These are phyloP conservation scores for Hypoxylon rickii DNA, from an alignment of 495 filamentous ascomycete species.

Conservation along the genomic window DNA sequence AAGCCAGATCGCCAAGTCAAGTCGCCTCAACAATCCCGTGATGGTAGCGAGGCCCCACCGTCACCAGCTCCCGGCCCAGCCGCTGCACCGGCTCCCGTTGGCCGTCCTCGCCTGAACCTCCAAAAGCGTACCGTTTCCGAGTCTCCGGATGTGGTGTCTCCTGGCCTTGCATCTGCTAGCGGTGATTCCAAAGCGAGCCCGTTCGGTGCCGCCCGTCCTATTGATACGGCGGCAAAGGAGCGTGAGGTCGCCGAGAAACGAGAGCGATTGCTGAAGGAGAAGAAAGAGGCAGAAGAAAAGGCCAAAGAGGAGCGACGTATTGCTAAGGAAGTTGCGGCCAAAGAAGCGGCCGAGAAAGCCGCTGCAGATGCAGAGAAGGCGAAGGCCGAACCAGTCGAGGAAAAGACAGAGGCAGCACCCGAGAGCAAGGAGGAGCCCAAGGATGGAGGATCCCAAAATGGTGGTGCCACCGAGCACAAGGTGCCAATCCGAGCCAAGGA, in stretches of 20 bases:
- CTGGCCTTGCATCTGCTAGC: conserved; percentile 48
- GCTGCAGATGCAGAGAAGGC: conserved; percentile 56
- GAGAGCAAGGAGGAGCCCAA: conserved; percentile 38
- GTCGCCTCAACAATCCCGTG: conserved; percentile 49
- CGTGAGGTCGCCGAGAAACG: conserved; percentile 88
- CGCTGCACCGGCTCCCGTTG: conserved; percentile 55
- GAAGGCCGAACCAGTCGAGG: conserved; percentile 40
- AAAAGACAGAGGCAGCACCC: conserved; percentile 28
- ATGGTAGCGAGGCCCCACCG: conserved; percentile 69
- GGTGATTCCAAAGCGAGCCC: conserved; percentile 81
- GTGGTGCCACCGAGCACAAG: conserved; percentile 40
- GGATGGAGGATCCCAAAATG: conserved; percentile 32
- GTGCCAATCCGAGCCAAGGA: conserved; percentile 33
- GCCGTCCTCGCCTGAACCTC: conserved; percentile 79
- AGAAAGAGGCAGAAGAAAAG: conserved; percentile 89
- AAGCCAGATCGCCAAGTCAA: conserved; percentile 65
- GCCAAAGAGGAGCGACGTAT: conserved; percentile 71
- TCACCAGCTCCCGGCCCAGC: conserved; percentile 61
- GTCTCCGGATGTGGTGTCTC: conserved; percentile 53
- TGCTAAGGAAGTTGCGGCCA: conserved; percentile 67
- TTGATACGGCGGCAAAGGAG: conserved; percentile 86
- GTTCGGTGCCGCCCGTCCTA: conserved; percentile 88
- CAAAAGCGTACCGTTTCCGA: conserved; percentile 88
- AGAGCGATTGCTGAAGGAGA: conserved; percentile 70
- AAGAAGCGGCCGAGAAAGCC: conserved; percentile 61